These are phyloP conservation scores for Fusarium austroafricanum DNA, from an alignment of 2,329 filamentous ascomycete species.

Conservation along the genomic window DNA sequence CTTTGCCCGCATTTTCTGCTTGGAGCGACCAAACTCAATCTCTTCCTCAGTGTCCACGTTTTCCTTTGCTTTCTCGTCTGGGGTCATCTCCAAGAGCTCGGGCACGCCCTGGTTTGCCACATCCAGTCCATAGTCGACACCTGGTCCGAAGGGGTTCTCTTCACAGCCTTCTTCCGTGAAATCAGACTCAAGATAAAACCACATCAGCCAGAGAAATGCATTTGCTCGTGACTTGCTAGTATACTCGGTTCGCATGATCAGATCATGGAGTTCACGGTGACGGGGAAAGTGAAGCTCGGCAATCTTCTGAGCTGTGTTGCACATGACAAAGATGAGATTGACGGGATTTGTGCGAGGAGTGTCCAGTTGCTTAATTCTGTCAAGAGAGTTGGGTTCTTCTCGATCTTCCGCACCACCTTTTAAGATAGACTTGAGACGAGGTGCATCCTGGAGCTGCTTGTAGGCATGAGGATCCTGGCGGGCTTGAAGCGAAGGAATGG, in stretches of 20 bases:
- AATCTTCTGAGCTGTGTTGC: conserved; percentile 88
- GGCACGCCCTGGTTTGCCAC: conserved; percentile 78
- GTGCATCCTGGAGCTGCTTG: conserved; percentile 97
- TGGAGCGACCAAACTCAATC: conserved; percentile 75
- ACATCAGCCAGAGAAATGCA: conserved; percentile 97
- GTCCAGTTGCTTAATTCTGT: conserved; percentile 76
- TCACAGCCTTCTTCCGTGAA: conserved; percentile 89
- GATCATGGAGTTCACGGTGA: conserved; percentile 91
- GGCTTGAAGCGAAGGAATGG: conserved; percentile 94
- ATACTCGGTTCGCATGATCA: conserved; percentile 90
- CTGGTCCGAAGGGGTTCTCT: conserved; percentile 88
- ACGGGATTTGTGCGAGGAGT: conserved; percentile 91
- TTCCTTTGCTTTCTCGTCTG: conserved; percentile 73
- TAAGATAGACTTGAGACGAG: conserved; percentile 93
- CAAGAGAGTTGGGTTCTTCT: conserved; percentile 82
- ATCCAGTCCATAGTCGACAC: conserved; percentile 72
- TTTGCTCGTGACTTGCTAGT: conserved; percentile 85
- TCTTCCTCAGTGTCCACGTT: conserved; percentile 81
- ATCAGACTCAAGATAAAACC: conserved; percentile 98
- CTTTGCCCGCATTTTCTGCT: conserved; percentile 78
- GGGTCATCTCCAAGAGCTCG: conserved; percentile 70
- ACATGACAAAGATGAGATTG: conserved; percentile 95
- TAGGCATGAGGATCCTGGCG: conserved; percentile 95
- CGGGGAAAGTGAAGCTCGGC: conserved; percentile 92
- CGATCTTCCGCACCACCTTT: conserved; percentile 96